Conservation (phyloP, 2,329 filamentous ascomycete genomes). For the Akanthomyces muscarius region DNA sequence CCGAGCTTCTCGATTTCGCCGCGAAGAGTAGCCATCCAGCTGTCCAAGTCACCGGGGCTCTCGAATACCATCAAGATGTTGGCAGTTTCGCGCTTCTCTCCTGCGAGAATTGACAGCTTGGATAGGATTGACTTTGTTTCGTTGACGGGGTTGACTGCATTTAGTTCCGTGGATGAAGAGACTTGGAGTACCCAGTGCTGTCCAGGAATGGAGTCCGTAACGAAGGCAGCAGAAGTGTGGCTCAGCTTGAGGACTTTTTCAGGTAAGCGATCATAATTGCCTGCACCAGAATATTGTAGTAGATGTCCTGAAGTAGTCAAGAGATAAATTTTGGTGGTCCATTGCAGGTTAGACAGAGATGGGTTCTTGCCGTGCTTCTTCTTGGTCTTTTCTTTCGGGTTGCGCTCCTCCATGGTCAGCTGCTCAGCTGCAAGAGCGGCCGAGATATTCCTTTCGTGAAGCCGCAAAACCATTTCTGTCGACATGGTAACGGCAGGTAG, state of each 20-base stretch:
- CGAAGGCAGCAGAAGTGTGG: conserved; percentile 75
- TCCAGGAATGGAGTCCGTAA: conserved; percentile 74
- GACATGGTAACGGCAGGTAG: conserved; percentile 64
- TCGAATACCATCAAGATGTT: conserved; percentile 72
- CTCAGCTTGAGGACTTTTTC: conserved; percentile 70
- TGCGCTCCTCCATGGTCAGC: conserved; percentile 15
- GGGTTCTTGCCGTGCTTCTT: conserved; percentile 21
- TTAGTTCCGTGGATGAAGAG: conserved; percentile 59
- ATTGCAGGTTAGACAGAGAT: conserved; percentile 50
- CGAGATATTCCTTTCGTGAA: conserved; percentile 46
- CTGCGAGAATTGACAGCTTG: conserved; percentile 54
- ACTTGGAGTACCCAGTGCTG: conserved; percentile 78
- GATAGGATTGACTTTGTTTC: conserved; percentile 61
- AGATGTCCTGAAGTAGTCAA: conserved; percentile 68
- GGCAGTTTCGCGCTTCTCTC: conserved; percentile 53
- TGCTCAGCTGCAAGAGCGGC: conserved; percentile 22
- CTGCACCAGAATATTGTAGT: conserved; percentile 69
- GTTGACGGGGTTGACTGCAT: conserved; percentile 43
- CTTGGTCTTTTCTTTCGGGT: conserved; percentile 19
- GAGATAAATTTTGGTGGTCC: conserved; percentile 69
- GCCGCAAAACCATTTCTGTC: conserved; percentile 64
- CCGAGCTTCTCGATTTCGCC: conserved; percentile 67
- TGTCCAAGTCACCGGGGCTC: conserved; percentile 68
- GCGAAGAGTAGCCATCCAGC: conserved; percentile 66
- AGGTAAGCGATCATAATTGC: conserved; percentile 65